Base-by-base conservation (phyloP, 2,329 filamentous ascomycete genomes). In the Penicillium sp. region DNA sequence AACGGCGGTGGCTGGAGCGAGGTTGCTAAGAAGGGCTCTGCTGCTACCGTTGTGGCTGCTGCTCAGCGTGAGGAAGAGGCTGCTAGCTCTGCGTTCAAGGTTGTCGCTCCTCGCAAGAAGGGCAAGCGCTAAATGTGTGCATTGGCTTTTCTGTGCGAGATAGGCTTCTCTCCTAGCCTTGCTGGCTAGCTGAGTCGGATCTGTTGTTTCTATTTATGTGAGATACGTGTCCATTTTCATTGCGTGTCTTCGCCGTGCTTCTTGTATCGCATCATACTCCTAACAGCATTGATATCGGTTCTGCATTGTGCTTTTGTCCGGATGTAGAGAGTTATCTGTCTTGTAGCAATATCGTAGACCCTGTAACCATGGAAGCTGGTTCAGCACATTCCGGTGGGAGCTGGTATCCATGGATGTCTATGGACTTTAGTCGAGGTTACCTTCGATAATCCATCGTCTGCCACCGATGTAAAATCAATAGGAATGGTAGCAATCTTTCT, bases 91-190 rank as follows among this genome's bases (percentile, higher is more conserved):
- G 85, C 85, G 49, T 97, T 97, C 80, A 94, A 94, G 81, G 90
- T 97, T 53, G 93, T 97, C 12, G 86, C 91, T 15, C 84, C 88
- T 62, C 93, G 94, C 76, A 97, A 97, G 86, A 96, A 96, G 85
- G 88, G 83, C 41, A 81, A 89, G 72, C 89, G 89, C 81, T 91
- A 88, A 68, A 49, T 36, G 45, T 61, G 41, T 62, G 58, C 55
- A 58, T 55, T 39, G 77, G 66, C 39, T 73, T 61, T 43, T 71
- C 31, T 27, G 4, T 15, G 17, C 27, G 17, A n/a, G 6, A 3
- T 4, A 0, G 17, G 19, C 21, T 15, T 3, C 23, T 23, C 4
- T 29, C 29, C 10, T 19, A 35, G 44, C 19, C 13, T 48, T 48
- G 8, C 19, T 23, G 33, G 21, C 29, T 55, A 49, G 25, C 27